Conservation (phyloP, 148 eudicot genomes). For the Camellia japonica region DNA sequence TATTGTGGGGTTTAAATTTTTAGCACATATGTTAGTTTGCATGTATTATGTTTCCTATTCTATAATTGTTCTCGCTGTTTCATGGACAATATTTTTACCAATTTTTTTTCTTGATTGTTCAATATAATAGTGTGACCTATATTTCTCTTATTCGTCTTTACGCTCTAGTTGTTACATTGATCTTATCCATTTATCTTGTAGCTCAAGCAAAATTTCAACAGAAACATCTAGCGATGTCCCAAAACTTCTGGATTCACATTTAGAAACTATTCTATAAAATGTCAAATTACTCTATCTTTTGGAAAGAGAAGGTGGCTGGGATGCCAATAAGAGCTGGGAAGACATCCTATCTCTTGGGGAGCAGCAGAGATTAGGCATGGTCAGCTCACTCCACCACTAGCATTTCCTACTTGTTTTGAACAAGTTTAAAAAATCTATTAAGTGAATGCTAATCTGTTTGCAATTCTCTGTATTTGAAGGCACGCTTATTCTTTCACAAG, state of each 20-base stretch:
- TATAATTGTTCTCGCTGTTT: neutral
- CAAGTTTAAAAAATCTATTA: neutral
- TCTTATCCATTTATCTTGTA: too few relatives aligned
- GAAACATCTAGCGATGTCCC: constrained; percentile 29
- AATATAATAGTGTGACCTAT: too few relatives aligned
- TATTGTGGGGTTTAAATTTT: neutral
- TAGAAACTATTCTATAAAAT: constrained; percentile 62
- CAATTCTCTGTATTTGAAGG: constrained; percentile 43
- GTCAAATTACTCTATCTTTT: constrained; percentile 69
- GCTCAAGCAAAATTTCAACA: constrained; percentile 27
- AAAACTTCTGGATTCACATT: constrained; percentile 50
- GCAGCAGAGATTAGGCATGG: constrained; percentile 95
- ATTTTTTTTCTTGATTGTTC: too few relatives aligned
- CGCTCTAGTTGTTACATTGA: neutral
- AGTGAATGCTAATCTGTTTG: neutral
- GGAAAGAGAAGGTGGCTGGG: constrained; percentile 90
- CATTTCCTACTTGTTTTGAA: neutral
- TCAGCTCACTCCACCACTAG: constrained; percentile 28
- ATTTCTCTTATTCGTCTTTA: neutral
- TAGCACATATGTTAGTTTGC: neutral
- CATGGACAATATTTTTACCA: neutral
- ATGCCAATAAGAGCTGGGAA: constrained; percentile 76
- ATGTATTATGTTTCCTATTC: neutral
- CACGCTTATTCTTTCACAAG: constrained; percentile 94
- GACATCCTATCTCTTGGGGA: constrained; percentile 90